A percentile compares a stretch with the other conserved stretches of the same genome.
Conservation (phyloP, 371 early-diverging fungal genomes). For the Parasitella parasitica region DNA sequence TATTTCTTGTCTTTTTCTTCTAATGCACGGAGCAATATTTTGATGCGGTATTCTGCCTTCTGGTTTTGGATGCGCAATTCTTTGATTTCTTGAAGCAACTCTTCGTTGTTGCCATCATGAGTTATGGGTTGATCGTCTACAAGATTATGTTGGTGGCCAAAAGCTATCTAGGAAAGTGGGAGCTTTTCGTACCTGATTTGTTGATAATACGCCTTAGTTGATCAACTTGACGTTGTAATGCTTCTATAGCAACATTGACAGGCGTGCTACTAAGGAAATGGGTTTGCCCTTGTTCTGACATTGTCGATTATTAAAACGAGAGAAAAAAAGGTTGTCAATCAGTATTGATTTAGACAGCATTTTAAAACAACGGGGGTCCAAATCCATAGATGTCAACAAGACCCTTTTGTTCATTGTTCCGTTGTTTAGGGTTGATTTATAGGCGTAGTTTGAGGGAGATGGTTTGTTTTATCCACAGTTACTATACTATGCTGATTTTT, state of each 20-base stretch:
- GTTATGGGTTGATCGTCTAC: neutral
- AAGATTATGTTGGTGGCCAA: neutral
- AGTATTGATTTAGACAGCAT: neutral
- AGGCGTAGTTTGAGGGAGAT: too few relatives aligned
- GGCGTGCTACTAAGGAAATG: slow-evolving; percentile 23
- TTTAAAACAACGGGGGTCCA: neutral
- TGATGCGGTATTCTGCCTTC: slow-evolving; percentile 45
- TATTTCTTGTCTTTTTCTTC: slow-evolving; percentile 30
- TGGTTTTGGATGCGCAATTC: slow-evolving; percentile 29
- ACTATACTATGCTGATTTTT: neutral
- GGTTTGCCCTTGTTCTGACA: slow-evolving; percentile 9
- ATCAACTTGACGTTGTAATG: slow-evolving; percentile 36
- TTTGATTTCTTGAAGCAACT: slow-evolving; percentile 22
- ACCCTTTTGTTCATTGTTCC: too few relatives aligned
- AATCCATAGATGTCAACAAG: neutral
- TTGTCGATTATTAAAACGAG: neutral
- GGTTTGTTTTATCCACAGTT: neutral
- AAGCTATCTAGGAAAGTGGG: neutral
- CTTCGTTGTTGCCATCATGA: slow-evolving; percentile 4
- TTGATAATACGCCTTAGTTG: slow-evolving; percentile 27
- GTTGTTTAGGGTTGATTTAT: too few relatives aligned
- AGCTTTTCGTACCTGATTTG: slow-evolving; percentile 6
- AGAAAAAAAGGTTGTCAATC: neutral
- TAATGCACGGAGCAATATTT: slow-evolving; percentile 34
- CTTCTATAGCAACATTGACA: slow-evolving; percentile 32